These are phyloP conservation scores for Penicillium sp. DNA, from an alignment of 2,329 filamentous ascomycete species.

Conservation along the genomic window DNA sequence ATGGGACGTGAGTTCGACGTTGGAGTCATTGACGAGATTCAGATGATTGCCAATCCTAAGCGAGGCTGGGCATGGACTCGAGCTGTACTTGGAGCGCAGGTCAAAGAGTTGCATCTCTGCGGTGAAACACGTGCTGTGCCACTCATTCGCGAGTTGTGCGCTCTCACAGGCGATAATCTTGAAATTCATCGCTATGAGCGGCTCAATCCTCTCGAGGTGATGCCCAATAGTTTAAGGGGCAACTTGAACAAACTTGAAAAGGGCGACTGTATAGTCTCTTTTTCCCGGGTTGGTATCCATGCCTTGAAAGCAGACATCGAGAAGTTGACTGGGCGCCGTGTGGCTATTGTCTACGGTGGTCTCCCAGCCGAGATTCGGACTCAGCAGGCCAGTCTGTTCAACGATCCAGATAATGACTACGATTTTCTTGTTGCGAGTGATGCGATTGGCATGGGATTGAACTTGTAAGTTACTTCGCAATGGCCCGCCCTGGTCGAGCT, in stretches of 20 bases:
- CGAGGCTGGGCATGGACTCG: slow-evolving; percentile 96
- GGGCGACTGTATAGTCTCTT: slow-evolving; percentile 88
- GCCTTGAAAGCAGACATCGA: slow-evolving; percentile 80
- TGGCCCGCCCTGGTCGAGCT: neutral
- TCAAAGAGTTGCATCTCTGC: slow-evolving; percentile 89
- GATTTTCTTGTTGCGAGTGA: slow-evolving; percentile 93
- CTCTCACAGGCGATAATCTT: slow-evolving; percentile 79
- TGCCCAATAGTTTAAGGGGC: slow-evolving; percentile 66
- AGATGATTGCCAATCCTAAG: slow-evolving; percentile 84
- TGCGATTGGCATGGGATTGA: slow-evolving; percentile 96
- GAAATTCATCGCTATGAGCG: slow-evolving; percentile 83
- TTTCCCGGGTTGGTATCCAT: slow-evolving; percentile 83
- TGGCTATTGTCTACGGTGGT: slow-evolving; percentile 90
- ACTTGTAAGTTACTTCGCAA: slow-evolving; percentile 65
- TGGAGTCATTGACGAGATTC: slow-evolving; percentile 96
- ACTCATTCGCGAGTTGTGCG: slow-evolving; percentile 77
- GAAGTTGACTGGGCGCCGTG: slow-evolving; percentile 73
- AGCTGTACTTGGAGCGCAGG: slow-evolving; percentile 84
- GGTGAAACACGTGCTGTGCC: slow-evolving; percentile 84
- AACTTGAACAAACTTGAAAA: slow-evolving; percentile 74
- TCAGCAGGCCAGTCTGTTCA: slow-evolving; percentile 90
- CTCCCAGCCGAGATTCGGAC: slow-evolving; percentile 91
- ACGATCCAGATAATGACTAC: slow-evolving; percentile 93
- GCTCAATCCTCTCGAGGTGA: slow-evolving; percentile 76
- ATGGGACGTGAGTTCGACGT: slow-evolving; percentile 72